Percentiles rank a stretch among this genome's conserved stretches.
These are phyloP conservation scores for Fomitopsis schrenkii DNA, from an alignment of 1,284 basidiomycete species.

Conservation along the genomic window DNA sequence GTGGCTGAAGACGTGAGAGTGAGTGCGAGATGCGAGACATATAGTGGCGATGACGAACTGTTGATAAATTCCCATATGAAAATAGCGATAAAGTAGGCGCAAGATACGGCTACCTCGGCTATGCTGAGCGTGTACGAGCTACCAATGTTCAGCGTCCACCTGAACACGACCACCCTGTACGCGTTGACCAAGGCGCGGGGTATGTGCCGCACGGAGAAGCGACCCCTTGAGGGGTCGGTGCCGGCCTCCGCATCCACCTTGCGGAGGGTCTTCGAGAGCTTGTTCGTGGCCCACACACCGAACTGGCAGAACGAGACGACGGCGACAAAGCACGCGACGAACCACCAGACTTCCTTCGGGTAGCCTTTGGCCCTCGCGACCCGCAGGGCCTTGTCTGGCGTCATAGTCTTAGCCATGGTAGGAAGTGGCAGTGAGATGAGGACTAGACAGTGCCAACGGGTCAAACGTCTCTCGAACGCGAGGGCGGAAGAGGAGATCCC, in stretches of 20 bases:
- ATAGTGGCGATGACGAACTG: conserved; percentile 30
- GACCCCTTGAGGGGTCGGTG: conserved; percentile 1
- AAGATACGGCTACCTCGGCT: conserved; percentile 42
- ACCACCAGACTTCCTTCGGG: conserved; percentile 41
- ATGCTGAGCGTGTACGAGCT: conserved; percentile 41
- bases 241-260: conserved; percentile 22
- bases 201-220: conserved; percentile 27
- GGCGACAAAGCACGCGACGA: conserved; percentile 38
- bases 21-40: neutral
- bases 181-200: conserved; percentile 37
- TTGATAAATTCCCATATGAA: conserved; percentile 47
- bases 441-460: neutral
- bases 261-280: conserved; percentile 10
- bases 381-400: conserved; percentile 13
- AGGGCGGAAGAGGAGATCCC: neutral
- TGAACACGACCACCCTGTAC: conserved; percentile 46
- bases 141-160: conserved; percentile 42
- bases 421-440: neutral
- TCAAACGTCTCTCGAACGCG: neutral
- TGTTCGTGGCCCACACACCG: conserved; percentile 19
- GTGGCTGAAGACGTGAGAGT: conserved; percentile 29
- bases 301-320: conserved; percentile 37
- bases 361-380: conserved; percentile 21
- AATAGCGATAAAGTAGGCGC: conserved; percentile 41
- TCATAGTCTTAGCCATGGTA: neutral